Conservation (phyloP, 331 rosid species). For the Quercus lobata region DNA sequence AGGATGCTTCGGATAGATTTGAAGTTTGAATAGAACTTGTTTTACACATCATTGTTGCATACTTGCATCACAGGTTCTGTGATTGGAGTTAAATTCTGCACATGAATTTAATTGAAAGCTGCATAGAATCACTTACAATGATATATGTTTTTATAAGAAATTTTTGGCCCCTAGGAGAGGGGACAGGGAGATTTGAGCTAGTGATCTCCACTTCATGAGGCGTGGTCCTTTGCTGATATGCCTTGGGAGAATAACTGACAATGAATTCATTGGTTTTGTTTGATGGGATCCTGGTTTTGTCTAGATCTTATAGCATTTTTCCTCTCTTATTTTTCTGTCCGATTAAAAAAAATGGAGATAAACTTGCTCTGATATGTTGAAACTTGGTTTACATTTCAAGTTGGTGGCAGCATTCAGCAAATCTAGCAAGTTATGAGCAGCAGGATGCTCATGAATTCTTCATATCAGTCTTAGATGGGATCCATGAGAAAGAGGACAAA, state of each 20-base stretch:
- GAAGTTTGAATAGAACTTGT: slow-evolving; percentile 9
- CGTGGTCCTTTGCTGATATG: too few relatives aligned
- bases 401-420: slow-evolving; percentile 99
- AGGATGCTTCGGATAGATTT: slow-evolving; percentile 9
- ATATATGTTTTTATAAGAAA: too few relatives aligned
- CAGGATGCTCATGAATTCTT: slow-evolving; percentile 98
- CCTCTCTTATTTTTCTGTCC: neutral
- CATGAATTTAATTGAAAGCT: neutral
- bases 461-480: slow-evolving; percentile 95
- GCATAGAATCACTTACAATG: neutral
- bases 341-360: neutral
- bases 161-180: too few relatives aligned
- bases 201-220: too few relatives aligned
- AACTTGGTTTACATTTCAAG: slow-evolving; percentile 42
- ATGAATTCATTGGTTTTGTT: neutral
- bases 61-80: neutral
- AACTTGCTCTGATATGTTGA: slow-evolving; percentile 19
- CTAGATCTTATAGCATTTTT: slow-evolving; percentile 5
- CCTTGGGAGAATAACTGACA: neutral
- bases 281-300: neutral
- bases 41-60: neutral
- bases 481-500: slow-evolving; percentile 76
- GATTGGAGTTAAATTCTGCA: neutral
- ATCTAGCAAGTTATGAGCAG: slow-evolving; percentile 78
- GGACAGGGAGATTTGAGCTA: too few relatives aligned